Base-by-base conservation (phyloP, 208 protist species). In the Strigomonas culicis region DNA sequence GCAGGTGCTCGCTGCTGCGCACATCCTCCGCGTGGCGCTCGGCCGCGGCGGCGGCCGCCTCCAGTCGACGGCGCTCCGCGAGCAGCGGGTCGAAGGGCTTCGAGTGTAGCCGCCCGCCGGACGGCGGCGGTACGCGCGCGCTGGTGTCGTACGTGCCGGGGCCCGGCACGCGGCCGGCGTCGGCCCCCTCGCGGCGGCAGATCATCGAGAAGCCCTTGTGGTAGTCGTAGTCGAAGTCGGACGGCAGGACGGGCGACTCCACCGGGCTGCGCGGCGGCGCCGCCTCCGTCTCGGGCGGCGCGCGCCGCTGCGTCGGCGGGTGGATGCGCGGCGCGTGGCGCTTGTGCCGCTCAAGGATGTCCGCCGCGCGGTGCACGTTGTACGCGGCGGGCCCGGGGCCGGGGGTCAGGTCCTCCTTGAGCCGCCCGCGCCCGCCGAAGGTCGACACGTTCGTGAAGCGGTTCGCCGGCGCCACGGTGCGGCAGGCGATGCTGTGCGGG, bases 151-250 rank as follows among this genome's bases (percentile, higher is more conserved):
- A 74, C 43, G 25, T 57, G 47, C 62, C 64, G 7, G 53, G 62
- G 4, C 62, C 69, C 17, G 58, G 31, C n/a, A 39, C 43, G n/a
- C 21, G n/a, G 6, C 27, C n/a, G 22, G 21, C 51, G 1, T 44
- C 52, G 2, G 27, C 28, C 31, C 62, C 56, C 59, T 68, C 61
- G 59, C 61, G 73, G 59, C 72, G 72, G 34, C 68, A 67, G 41
- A 75, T 46, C 58, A 94, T 82, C 17, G 77, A 73, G 44, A 84
- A 80, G 30, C 88, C 88, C 63, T 91, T 94, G 47, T 59, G 72
- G 66, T 75, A 88, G 63, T 89, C 64, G 59, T 80, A 82, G 66
- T 90, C 82, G 71, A 94, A 94, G 53, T 94, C 88, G 19, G 88
- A 94, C 4, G 88, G 88, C 3, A 94, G 75, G 39, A 41, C 15